phyloP scores from a whole-genome alignment of 805 yeast species.

The Yamadazyma ubonensis region DNA sequence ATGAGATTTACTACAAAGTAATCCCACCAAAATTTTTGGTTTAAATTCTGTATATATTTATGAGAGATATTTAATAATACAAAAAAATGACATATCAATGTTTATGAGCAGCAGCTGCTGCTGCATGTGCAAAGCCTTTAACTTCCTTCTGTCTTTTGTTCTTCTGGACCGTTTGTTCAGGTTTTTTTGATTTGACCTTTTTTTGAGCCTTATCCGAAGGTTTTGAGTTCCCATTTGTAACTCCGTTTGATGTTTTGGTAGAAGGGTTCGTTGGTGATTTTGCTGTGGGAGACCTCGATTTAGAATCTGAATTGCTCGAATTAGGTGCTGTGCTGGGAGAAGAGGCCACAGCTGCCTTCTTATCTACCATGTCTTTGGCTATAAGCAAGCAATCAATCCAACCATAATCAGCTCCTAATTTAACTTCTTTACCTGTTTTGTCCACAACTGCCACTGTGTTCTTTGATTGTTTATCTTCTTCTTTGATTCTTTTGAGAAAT shows the following conservation, averaged over 20 bases:
- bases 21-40: not conserved
- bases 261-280: not conserved
- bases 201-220: no score
- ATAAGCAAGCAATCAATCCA: constrained; percentile 73
- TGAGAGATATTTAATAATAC: not conserved
- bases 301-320: no score
- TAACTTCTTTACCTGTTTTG: constrained; percentile 32
- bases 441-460: constrained; percentile 30
- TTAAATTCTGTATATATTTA: not conserved
- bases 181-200: not conserved
- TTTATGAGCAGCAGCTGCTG: constrained; percentile 46
- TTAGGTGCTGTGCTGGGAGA: not conserved
- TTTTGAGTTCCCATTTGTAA: no score
- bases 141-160: constrained; percentile 14
- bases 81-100: constrained; percentile 7
- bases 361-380: constrained; percentile 53
- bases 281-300: no score
- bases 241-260: not conserved
- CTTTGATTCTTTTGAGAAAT: constrained; percentile 42
- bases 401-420: constrained; percentile 47
- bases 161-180: not conserved
- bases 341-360: constrained; percentile 16
- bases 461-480: constrained; percentile 34
- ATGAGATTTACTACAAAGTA: constrained; percentile 13
- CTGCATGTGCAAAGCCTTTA: constrained; percentile 44